These are phyloP conservation scores for Jacaranda copaia DNA, from an alignment of 257 asterid genomes.

Conservation along the genomic window DNA sequence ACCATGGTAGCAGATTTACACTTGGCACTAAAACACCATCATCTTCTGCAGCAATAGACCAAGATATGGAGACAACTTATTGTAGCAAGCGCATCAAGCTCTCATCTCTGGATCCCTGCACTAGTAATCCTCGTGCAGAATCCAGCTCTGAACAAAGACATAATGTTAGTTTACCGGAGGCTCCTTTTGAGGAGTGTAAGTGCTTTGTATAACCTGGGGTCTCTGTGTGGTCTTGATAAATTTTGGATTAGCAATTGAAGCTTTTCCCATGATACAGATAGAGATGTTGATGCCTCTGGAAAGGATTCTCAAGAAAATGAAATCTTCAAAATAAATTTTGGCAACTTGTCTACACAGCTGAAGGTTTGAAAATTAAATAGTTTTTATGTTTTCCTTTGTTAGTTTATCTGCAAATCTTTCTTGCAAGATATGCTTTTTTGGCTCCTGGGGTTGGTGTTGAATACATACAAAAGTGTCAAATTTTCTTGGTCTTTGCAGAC, in stretches of 20 bases:
- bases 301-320: conserved; percentile 38
- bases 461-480: background rate
- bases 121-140: conserved; percentile 32
- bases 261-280: conserved; percentile 26
- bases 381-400: conserved; percentile 4
- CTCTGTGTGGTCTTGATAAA: conserved; percentile 1
- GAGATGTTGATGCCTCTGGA: conserved; percentile 34
- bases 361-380: conserved; percentile 35
- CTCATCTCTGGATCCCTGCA: conserved; percentile 35
- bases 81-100: conserved; percentile 49
- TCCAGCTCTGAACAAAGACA: conserved; percentile 18
- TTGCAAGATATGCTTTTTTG: conserved; percentile 16
- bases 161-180: conserved; percentile 27
- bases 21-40: conserved; percentile 13
- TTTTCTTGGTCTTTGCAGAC: conserved; percentile 41
- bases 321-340: conserved; percentile 22
- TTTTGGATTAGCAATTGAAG: conserved; percentile 21
- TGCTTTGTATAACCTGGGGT: conserved; percentile 18
- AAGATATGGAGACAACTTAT: conserved; percentile 35
- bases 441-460: background rate
- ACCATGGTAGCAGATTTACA: background rate
- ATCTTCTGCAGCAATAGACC: conserved; percentile 49
- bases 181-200: conserved; percentile 34
- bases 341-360: conserved; percentile 36
- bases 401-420: background rate